phyloP scores from a whole-genome alignment of 306 rosid genomes.

The Prunus mira region DNA sequence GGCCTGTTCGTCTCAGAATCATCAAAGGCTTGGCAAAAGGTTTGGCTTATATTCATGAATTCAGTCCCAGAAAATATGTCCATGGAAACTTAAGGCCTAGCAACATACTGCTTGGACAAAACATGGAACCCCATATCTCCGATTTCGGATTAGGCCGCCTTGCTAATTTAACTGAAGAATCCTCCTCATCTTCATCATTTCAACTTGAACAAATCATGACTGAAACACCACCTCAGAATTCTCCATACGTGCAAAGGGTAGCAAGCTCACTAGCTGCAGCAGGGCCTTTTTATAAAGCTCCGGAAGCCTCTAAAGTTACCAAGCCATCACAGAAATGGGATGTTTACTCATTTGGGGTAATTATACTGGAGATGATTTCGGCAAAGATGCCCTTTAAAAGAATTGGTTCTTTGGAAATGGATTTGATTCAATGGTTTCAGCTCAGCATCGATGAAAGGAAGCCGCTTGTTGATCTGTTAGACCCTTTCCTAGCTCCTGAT shows the following conservation, averaged over 20 bases:
- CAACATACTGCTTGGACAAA: conserved; percentile 71
- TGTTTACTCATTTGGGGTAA: conserved; percentile 83
- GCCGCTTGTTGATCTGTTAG: conserved; percentile 70
- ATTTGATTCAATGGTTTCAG: conserved; percentile 86
- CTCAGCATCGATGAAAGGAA: conserved; percentile 83
- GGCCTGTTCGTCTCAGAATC: conserved; percentile 68
- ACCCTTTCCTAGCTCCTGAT: conserved; percentile 62
- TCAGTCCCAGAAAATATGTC: conserved; percentile 83
- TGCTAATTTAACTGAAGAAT: conserved; percentile 76
- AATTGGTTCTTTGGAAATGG: conserved; percentile 68
- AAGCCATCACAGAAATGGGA: conserved; percentile 98
- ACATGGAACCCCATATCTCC: conserved; percentile 71
- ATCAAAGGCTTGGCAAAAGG: conserved; percentile 84
- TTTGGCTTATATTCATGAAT: conserved; percentile 73
- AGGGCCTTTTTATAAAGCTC: conserved; percentile 68
- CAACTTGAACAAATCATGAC: conserved; percentile 53
- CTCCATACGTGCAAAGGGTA: not conserved
- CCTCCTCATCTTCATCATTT: conserved; percentile 60
- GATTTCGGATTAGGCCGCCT: conserved; percentile 89
- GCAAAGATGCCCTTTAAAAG: conserved; percentile 63
- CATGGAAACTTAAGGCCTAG: conserved; percentile 84
- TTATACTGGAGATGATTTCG: conserved; percentile 74
- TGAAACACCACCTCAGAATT: conserved; percentile 36
- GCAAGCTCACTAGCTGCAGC: not conserved
- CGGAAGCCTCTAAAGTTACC: conserved; percentile 68